phyloP scores from a whole-genome alignment of 345 rosid species.

The Gossypium mustelinum region DNA sequence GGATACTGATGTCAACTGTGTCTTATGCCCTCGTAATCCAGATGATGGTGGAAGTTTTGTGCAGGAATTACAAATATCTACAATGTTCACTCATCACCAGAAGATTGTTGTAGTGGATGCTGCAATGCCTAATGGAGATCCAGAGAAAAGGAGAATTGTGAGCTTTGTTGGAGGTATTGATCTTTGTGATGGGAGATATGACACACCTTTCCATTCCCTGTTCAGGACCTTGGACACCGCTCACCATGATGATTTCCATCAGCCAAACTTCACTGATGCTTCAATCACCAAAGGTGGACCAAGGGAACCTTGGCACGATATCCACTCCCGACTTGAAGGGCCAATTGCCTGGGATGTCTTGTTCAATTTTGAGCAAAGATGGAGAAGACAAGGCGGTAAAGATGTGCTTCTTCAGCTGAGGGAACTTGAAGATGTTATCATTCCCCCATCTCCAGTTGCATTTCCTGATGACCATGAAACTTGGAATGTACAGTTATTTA shows the following conservation, averaged over 20 bases:
- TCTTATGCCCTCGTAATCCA: conserved; percentile 91
- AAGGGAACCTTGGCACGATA: conserved; percentile 99
- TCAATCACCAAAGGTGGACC: conserved; percentile 97
- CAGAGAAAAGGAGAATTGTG: conserved; percentile 69
- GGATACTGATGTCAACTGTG: conserved; percentile 73
- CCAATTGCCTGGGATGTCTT: conserved; percentile 97
- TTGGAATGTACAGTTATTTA: conserved; percentile 94
- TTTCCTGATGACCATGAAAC: conserved; percentile 69
- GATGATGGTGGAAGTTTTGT: conserved; percentile 96
- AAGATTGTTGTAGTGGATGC: conserved; percentile 92
- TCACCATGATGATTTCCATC: conserved; percentile 97
- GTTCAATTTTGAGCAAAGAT: conserved; percentile 92
- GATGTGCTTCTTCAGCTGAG: conserved; percentile 70
- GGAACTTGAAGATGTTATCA: conserved; percentile 68
- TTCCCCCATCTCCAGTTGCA: conserved; percentile 87
- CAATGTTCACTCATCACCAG: conserved; percentile 99
- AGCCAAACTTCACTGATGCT: conserved; percentile 78
- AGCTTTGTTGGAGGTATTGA: conserved; percentile 97
- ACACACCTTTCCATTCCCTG: conserved; percentile 85
- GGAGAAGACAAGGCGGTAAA: conserved; percentile 93
- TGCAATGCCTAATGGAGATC: conserved; percentile 59
- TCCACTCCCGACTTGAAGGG: conserved; percentile 94
- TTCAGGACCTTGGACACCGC: conserved; percentile 92
- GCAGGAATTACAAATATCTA: conserved; percentile 76
- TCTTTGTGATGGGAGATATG: conserved; percentile 97